Percentiles rank a stretch among this genome's conserved stretches.
These are phyloP conservation scores for Pyrenopolyporus hunteri DNA, from an alignment of 495 filamentous ascomycete genomes.

Conservation along the genomic window DNA sequence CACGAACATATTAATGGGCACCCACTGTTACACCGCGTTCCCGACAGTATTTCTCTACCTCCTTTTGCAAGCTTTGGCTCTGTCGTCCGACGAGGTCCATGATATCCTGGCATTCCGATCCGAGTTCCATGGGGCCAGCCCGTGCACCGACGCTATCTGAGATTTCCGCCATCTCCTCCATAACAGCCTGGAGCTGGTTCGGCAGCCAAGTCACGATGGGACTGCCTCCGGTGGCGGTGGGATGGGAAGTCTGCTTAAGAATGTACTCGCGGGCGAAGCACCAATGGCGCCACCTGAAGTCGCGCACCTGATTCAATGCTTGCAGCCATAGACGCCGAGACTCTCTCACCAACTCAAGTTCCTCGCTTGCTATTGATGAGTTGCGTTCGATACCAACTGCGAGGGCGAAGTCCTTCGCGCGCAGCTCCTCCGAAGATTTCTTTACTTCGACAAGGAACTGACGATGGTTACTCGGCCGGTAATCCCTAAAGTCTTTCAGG, in stretches of 20 bases:
- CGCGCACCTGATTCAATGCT: conserved; percentile 80
- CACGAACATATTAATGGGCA: too few relatives aligned
- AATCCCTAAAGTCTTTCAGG: conserved; percentile 81
- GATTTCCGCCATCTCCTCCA: conserved; percentile 74
- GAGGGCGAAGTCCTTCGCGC: conserved; percentile 67
- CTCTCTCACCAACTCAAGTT: conserved; percentile 45
- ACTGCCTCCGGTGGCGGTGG: conserved; percentile 87
- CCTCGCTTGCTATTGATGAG: conserved; percentile 24
- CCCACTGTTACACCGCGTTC: conserved; percentile 62
- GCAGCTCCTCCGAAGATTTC: conserved; percentile 58
- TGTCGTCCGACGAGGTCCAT: conserved; percentile 75
- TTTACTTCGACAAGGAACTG: conserved; percentile 78
- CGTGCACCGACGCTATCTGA: conserved; percentile 56
- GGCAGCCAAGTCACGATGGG: conserved; percentile 93
- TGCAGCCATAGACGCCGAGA: conserved; percentile 66
- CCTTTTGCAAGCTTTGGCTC: conserved; percentile 70
- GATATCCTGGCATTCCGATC: conserved; percentile 57
- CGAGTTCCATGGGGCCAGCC: conserved; percentile 43
- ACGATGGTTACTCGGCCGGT: conserved; percentile 84
- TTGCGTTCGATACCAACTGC: conserved; percentile 52
- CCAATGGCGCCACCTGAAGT: conserved; percentile 94
- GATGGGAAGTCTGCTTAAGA: conserved; percentile 78
- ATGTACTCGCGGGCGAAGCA: conserved; percentile 95
- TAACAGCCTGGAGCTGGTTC: conserved; percentile 79
- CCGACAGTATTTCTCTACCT: conserved; percentile 80